Conservation (phyloP, 768 basidiomycete species). For the Postia placenta region DNA sequence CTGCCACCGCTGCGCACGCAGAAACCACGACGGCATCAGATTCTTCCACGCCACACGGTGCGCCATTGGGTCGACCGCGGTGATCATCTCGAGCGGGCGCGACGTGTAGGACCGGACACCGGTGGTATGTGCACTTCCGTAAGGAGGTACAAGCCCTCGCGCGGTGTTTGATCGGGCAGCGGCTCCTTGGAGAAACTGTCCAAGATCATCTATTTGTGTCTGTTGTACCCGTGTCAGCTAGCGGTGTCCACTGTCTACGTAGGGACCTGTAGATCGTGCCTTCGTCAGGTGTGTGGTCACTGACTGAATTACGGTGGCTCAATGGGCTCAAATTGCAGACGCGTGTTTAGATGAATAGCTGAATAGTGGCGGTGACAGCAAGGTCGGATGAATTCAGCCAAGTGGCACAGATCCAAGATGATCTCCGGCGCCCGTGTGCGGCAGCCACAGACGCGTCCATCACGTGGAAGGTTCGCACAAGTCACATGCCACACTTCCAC, state of each 20-base stretch:
- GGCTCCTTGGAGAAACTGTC: slow-evolving; percentile 34
- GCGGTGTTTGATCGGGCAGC: slow-evolving; percentile 42
- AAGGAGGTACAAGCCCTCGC: slow-evolving; percentile 39
- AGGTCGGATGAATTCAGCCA: too few species aligned
- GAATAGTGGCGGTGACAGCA: too few species aligned
- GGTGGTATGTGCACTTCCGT: slow-evolving; percentile 61
- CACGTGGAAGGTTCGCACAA: too few species aligned
- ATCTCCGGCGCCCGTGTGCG: too few species aligned
- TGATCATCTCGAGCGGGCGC: too few species aligned
- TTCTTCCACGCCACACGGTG: slow-evolving; percentile 54
- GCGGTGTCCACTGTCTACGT: neutral
- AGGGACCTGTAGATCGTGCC: slow-evolving; percentile 30
- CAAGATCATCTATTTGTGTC: slow-evolving; percentile 43
- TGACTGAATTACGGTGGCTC: too few species aligned
- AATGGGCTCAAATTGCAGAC: too few species aligned
- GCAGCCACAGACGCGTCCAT: too few species aligned
- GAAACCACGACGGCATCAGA: slow-evolving; percentile 38
- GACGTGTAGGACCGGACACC: slow-evolving; percentile 35
- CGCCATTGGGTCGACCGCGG: slow-evolving; percentile 44
- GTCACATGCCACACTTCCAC: too few species aligned
- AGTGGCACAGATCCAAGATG: too few species aligned
- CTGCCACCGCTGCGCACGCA: slow-evolving; percentile 60
- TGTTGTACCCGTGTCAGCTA: slow-evolving; percentile 14
- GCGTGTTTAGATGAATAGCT: too few species aligned
- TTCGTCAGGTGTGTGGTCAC: too few species aligned